Percentiles rank a stretch among this genome's conserved stretches.
These are phyloP conservation scores for Mangifera indica DNA, from an alignment of 345 rosid genomes.

Conservation along the genomic window DNA sequence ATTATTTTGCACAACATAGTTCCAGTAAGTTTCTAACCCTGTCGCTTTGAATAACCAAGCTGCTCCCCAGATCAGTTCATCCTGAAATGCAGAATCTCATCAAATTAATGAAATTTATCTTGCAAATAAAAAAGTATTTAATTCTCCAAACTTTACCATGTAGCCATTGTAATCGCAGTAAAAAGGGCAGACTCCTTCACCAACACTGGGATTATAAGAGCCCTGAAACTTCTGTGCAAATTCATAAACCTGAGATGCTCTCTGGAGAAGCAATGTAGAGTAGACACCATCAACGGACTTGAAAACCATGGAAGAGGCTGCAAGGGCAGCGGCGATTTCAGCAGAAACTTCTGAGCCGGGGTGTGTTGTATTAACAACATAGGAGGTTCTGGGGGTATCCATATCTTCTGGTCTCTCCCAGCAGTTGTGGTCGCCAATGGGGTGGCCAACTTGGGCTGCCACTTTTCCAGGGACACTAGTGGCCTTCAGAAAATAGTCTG, in stretches of 20 bases:
- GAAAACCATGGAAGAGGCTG: constrained; percentile 76
- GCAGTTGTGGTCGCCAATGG: constrained; percentile 57
- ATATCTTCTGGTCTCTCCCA: constrained; percentile 96
- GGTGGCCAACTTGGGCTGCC: constrained; percentile 53
- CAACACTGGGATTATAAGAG: constrained; percentile 44
- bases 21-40: constrained; percentile 35
- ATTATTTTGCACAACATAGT: constrained; percentile 28
- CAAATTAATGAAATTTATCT: background rate
- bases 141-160: constrained; percentile 28
- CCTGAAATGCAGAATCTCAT: constrained; percentile 36
- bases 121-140: background rate
- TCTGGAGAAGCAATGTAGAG: constrained; percentile 37
- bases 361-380: constrained; percentile 39
- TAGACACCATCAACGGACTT: constrained; percentile 32
- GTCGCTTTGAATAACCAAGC: constrained; percentile 80
- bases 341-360: constrained; percentile 82
- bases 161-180: constrained; percentile 67
- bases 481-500: constrained; percentile 75
- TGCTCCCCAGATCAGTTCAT: constrained; percentile 88
- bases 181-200: constrained; percentile 62
- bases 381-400: constrained; percentile 82
- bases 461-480: constrained; percentile 37
- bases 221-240: constrained; percentile 66
- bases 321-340: constrained; percentile 81
- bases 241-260: constrained; percentile 63